Evolutionary conservation across 306 rosid genomes (phyloP).

Genomic region (Notholithocarpus densiflorus): DNA sequence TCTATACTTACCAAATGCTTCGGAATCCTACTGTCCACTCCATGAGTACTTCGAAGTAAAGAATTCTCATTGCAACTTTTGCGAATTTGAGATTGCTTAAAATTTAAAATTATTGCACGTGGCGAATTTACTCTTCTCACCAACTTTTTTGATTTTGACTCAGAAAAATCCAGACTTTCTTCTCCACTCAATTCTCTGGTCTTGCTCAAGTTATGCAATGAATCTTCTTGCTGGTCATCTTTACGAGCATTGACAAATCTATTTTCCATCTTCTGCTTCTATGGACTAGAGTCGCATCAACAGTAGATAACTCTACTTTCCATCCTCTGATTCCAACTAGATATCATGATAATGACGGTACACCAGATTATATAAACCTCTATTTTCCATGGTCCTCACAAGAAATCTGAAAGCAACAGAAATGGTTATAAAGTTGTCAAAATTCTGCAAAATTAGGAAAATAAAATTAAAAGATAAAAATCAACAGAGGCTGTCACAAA

Average conservation of each 20-base stretch:
- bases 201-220: constrained; percentile 33
- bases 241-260: constrained; percentile 36
- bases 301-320: constrained; percentile 20
- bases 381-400: constrained; percentile 4
- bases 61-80: constrained; percentile 45
- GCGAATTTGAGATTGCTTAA: constrained; percentile 49
- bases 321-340: constrained; percentile 29
- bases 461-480: constrained; percentile 10
- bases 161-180: constrained; percentile 36
- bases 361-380: neutral
- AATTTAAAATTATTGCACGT: constrained; percentile 44
- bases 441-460: constrained; percentile 1
- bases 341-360: neutral
- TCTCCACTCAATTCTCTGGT: constrained; percentile 43
- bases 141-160: constrained; percentile 50
- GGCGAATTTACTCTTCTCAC: constrained; percentile 50
- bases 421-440: neutral
- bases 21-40: constrained; percentile 62
- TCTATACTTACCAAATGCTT: constrained; percentile 74
- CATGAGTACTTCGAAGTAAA: constrained; percentile 39
- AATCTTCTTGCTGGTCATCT: constrained; percentile 33
- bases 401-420: constrained; percentile 22
- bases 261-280: constrained; percentile 58
- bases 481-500: neutral
- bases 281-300: constrained; percentile 24